These are phyloP conservation scores for Vigna mungo DNA, from an alignment of 306 rosid species.

Conservation along the genomic window DNA sequence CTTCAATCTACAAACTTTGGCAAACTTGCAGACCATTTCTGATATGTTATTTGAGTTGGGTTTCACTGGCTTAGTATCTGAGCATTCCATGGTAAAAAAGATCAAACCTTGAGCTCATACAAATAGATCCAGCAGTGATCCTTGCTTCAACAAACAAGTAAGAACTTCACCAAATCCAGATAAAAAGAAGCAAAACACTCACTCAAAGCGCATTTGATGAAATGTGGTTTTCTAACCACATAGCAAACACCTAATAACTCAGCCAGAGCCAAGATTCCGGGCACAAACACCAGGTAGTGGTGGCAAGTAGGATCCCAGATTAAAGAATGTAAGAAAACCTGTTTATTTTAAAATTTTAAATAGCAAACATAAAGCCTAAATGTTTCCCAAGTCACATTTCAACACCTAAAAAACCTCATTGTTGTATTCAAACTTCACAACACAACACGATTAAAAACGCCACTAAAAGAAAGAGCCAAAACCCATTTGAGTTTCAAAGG, in stretches of 20 bases:
- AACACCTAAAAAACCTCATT: slow-evolving; percentile 12
- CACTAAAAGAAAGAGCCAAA: not conserved
- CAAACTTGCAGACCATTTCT: slow-evolving; percentile 72
- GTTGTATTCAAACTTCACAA: slow-evolving; percentile 8
- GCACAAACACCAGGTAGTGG: slow-evolving; percentile 39
- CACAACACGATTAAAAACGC: not conserved
- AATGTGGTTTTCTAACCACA: slow-evolving; percentile 33
- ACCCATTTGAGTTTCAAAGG: slow-evolving; percentile 13
- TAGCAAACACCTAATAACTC: slow-evolving; percentile 33
- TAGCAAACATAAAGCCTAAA: not conserved
- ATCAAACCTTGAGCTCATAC: slow-evolving; percentile 43
- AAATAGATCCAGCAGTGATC: slow-evolving; percentile 45
- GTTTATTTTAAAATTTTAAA: not conserved
- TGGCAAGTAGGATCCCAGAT: slow-evolving; percentile 43
- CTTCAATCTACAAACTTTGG: slow-evolving; percentile 72
- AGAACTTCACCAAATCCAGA: slow-evolving; percentile 30
- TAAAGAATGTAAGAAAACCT: not conserved
- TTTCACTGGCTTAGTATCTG: slow-evolving; percentile 57
- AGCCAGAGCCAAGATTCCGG: slow-evolving; percentile 53
- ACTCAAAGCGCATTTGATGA: slow-evolving; percentile 17
- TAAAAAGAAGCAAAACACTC: not conserved
- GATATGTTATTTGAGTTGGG: slow-evolving; percentile 74
- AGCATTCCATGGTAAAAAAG: slow-evolving; percentile 57
- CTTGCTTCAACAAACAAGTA: slow-evolving; percentile 37
- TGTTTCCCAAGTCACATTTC: slow-evolving; percentile 16